Base-by-base conservation (phyloP, 1,284 basidiomycete genomes). In the Rhodotorula sp. region DNA sequence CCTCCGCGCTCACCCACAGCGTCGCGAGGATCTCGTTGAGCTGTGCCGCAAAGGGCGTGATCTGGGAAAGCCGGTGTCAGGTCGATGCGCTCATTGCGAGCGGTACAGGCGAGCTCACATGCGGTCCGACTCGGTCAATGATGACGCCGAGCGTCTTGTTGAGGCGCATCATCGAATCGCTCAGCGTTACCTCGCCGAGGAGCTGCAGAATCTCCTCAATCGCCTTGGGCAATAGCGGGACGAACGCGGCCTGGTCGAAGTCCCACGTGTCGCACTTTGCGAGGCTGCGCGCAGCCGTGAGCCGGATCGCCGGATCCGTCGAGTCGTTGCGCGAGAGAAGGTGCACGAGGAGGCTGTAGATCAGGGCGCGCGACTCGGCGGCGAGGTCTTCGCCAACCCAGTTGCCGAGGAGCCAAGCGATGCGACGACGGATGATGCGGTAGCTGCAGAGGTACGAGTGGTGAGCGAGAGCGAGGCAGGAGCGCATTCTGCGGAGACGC, bases 331-430 rank as follows among this genome's bases (percentile, higher is more conserved):
- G 68, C 21, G 63, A 55, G n/a, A 79, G 42, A n/a, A 79, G 67
- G 64, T 79, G 78, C n/a, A 73, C 57, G 16, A 79, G 63, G 17
- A 78, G 62, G 12, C 46, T 48, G 64, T 79, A 79, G 61, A 78
- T 68, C 21, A 70, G 55, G 8, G 42, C 50, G 21, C 71, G 71
- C 1, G 72, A 66, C 23, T 48, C 3, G 7, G 62, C 25, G 12
- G 66, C 68, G 54, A 73, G 57, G 45, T 77, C 73, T 45, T 77
- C 74, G 16, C 61, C 65, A 23, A 78, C 61, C 74, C 74, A 77
- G 45, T 68, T 67, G 41, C 78, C 78, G n/a, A 78, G 57, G 1
- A 79, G 72, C 74, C 75, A 76, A 12, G 77, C 76, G 50, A 79
- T 76, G 13, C 78, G 64, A 7, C 75, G 64, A 0, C 78, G 78